Evolutionary conservation across 2,329 filamentous ascomycete genomes (phyloP), one percentile per base, ranked within the genome.

Genomic region (Chalara sp.): DNA sequence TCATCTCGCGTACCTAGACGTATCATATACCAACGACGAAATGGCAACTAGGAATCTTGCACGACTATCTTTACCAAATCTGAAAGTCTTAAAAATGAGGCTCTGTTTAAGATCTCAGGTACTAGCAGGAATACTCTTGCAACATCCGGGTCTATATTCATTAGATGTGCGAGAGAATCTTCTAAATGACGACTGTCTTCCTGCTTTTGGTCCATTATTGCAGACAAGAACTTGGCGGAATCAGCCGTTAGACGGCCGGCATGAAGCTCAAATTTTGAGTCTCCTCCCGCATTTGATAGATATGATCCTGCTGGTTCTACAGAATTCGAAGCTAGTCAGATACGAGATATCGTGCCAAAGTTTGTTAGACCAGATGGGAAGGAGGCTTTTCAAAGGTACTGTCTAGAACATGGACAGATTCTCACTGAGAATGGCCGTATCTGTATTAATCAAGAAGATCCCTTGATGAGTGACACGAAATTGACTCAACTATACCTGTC

Each of bases 401-500:
- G 33, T 8, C 11, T 12, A 35, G 13, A 39, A 28, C 8, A 47
- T 31, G 21, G 31, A 21, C 21, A 21, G 21, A 21, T 21, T 21
- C 21, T 21, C 21, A 21, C 21, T 21, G 21, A 21, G 21, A 21
- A 21, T 21, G 21, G 21, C 21, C 21, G 21, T 21, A 21, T 21
- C 21, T 21, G 21, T 3, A 21, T 21, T 21, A 21, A 21, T 21
- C 21, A 21, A 21, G 21, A 21, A 21, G 21, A 21, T 3, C 0
- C 58, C 61, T 6, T 79, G 72, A 54, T 62, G 59, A 43, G 56
- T 29, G 13, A 8, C 5, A 62, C 58, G 11, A 72, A 71, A 3
- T 59, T 83, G 44, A 81, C 80, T 0, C 80, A 83, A 55, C 63
- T 84, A 12, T 71, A 74, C 46, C 54, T 84, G 8, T 77, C 76